Evolutionary conservation across 441 rosid species (phyloP), one percentile per base, ranked within the genome.

Genomic region (Adansonia rubrostipa): DNA sequence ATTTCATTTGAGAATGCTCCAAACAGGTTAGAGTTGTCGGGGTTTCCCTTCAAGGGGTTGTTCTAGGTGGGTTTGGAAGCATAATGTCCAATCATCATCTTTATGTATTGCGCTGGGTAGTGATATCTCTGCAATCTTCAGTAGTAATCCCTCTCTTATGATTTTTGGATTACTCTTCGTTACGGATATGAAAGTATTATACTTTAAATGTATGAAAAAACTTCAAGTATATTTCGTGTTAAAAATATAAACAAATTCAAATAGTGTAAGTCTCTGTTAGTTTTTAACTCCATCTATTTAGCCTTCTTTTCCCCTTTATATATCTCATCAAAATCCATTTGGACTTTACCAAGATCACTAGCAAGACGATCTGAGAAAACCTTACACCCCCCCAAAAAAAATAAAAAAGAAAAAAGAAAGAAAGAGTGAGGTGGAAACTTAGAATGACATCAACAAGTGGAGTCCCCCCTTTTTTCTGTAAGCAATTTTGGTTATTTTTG

Each of bases 11-110:
- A 58, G 40, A 17, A 22, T 10, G 6, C 51, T 33, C 62, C 64
- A 57, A 57, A 47, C n/a, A 5, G 24, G 48, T 24, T 14, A 14
- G 45, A 58, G 24, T 57, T 20, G 9, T 56, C 7, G 28, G 56
- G 74, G 20, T 61, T 62, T 84, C 82, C 86, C 78, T 66, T 2
- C 2, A 68, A 63, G 65, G 84, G 85, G 80, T 75, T 75, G 66
- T 75, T 81, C 73, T 80, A 80, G 89, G 81, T 78, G 76, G 57
- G 76, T 36, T 42, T 42, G 28, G 40, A 51, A 76, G 66, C 78
- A 8, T 40, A 24, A 3, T 6, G 1, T n/a, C 24, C 36, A n/a
- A 1, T 19, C 65, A 13, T 22, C 33, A 28, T 28, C n/a, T 45
- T 45, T 44, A 9, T 9, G 15, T 17, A 22, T 61, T 61, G 24